Percentiles rank a stretch among this genome's conserved stretches.
Evolutionary conservation across 2,329 filamentous ascomycete genomes (phyloP).

Genomic region (Ophiostoma sp.): DNA sequence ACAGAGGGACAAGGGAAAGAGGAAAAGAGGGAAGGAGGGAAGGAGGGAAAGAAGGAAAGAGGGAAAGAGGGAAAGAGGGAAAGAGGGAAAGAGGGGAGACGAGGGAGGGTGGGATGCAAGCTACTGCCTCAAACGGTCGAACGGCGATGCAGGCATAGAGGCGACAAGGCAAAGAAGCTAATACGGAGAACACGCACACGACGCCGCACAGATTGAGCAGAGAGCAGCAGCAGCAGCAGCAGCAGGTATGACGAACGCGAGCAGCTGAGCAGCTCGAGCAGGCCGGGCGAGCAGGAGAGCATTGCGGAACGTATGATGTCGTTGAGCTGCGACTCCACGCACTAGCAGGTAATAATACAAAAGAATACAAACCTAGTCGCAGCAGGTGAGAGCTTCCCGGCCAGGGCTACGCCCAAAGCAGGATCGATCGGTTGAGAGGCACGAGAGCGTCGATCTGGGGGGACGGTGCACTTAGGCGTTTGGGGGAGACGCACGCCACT

Average conservation of each 20-base stretch:
- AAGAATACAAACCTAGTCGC: background rate
- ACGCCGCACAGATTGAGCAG: background rate
- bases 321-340: slow-evolving; percentile 7
- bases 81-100: background rate
- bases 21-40: background rate
- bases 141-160: slow-evolving; percentile 9
- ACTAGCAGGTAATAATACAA: background rate
- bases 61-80: background rate
- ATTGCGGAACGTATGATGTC: slow-evolving; percentile 17
- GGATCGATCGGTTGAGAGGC: slow-evolving; percentile 17
- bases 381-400: slow-evolving; percentile 2
- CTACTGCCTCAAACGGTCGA: slow-evolving; percentile 17
- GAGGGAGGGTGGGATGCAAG: background rate
- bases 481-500: background rate
- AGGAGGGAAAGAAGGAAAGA: background rate
- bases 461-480: background rate
- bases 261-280: background rate
- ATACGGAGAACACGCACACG: background rate
- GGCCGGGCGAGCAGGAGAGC: background rate
- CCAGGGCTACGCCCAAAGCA: slow-evolving; percentile 16
- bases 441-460: slow-evolving; percentile 17
- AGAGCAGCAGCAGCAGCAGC: background rate
- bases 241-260: too few species aligned
- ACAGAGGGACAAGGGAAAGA: background rate
- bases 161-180: background rate